Evolutionary conservation across 1,139 yeast species (phyloP), one percentile per base, ranked within the genome.

Genomic region (Yamadazyma triangularis): DNA sequence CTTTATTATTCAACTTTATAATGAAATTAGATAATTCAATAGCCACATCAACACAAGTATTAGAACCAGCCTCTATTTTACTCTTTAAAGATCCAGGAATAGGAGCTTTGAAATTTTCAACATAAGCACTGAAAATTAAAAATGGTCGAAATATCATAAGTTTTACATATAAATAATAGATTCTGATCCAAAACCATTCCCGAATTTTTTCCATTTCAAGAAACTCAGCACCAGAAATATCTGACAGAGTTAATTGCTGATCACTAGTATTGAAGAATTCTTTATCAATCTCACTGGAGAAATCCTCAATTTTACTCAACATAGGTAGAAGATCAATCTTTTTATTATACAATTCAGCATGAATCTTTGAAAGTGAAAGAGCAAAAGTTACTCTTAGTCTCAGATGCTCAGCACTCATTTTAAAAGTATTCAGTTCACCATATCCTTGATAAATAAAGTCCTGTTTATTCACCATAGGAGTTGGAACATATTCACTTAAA

Each of bases 131-230:
- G 19, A 38, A 39, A 3, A 38, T 31, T 24, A 39, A 30, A 20
- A 39, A 37, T 13, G 43, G 43, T 8, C 43, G 14, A 28, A 30
- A 39, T 4, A 39, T 29, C 7, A 39, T 33, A 4, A 39, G 28
- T 25, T 39, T 38, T 8, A 33, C 22, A 15, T 39, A 39, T 4
- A 39, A 30, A 15, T 39, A 39, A 24, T 39, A 39, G 4, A 39
- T 38, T 19, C 43, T 23, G 9, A 39, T 39, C 43, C 43, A 39
- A 23, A 38, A 39, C 43, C 43, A 39, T 28, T 39, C 43, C 19
- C 29, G 22, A 2, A 36, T 24, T 16, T 34, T 22, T 15, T 31
- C 35, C 3, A 23, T 24, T n/a, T 21, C 26, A 4, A 31, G 8
- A 8, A 10, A 11, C 2, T 15, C 26, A 2, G 32, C 40, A 23